A percentile compares a stretch with the other conserved stretches of the same genome.
Conservation (phyloP, 495 filamentous ascomycete species). For the Penicillium silybi region DNA sequence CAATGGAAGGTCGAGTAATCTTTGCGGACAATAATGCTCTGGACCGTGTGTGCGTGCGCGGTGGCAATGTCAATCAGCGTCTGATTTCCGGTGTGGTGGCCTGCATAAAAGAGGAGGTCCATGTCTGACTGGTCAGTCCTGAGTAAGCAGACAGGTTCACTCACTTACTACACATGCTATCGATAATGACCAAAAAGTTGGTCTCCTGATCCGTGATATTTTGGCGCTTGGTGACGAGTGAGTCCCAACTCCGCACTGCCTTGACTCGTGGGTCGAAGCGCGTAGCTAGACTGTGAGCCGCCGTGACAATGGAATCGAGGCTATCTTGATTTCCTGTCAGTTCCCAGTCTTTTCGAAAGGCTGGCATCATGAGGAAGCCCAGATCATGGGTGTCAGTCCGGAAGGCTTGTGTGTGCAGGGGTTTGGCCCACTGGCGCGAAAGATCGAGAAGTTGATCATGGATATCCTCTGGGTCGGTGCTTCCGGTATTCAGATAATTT, state of each 20-base stretch:
- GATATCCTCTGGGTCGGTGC: too few relatives aligned
- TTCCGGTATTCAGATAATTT: too few relatives aligned
- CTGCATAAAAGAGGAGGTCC: constrained; percentile 43
- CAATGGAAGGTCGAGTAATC: constrained; percentile 38
- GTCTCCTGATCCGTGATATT: constrained; percentile 24
- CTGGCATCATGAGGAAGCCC: constrained; percentile 41
- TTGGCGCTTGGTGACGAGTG: constrained; percentile 28
- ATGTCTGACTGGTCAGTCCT: constrained; percentile 24
- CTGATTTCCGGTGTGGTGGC: constrained; percentile 25
- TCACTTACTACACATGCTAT: constrained; percentile 20
- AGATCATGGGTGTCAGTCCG: constrained; percentile 41
- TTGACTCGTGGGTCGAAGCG: constrained; percentile 30
- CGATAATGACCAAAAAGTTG: constrained; percentile 41
- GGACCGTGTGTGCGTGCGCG: constrained; percentile 31
- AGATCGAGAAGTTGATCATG: too few relatives aligned
- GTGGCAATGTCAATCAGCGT: constrained; percentile 30
- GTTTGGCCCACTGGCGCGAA: constrained; percentile 23
- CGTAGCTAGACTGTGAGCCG: constrained; percentile 33
- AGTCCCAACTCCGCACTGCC: constrained; percentile 39
- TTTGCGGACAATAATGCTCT: constrained; percentile 31
- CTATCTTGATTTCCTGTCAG: constrained; percentile 30
- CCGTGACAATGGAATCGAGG: constrained; percentile 27
- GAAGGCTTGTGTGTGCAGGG: constrained; percentile 31
- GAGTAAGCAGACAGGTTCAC: neutral
- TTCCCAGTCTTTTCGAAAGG: constrained; percentile 34